phyloP scores from a whole-genome alignment of 257 asterid genomes.

The Solanum pinnatisectum region DNA sequence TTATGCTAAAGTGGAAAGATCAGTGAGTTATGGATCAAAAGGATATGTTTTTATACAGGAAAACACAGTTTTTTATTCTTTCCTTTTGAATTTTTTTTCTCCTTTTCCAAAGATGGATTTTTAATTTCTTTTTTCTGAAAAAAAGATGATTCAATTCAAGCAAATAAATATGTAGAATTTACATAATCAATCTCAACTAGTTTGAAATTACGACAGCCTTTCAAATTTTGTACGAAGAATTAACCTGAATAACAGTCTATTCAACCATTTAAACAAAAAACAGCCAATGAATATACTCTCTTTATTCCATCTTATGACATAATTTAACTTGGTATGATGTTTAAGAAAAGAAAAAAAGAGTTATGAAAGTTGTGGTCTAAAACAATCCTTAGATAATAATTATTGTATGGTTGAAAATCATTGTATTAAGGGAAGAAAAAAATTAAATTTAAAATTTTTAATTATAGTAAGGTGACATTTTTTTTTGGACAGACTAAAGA shows the following conservation, averaged over 20 bases:
- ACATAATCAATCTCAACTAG: neutral
- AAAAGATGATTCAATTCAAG: neutral
- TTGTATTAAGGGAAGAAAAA: neutral
- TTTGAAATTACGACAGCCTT: neutral
- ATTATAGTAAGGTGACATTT: neutral
- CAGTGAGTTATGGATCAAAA: neutral
- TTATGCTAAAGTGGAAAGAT: slow-evolving; percentile 9
- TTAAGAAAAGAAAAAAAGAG: neutral
- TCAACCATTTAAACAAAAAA: neutral
- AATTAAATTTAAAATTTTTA: too few species aligned
- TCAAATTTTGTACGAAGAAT: neutral
- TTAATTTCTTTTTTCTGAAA: neutral
- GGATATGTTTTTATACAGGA: neutral
- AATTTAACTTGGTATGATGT: neutral
- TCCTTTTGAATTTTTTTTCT: neutral
- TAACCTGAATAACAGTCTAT: neutral
- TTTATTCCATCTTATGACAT: neutral
- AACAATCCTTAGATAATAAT: neutral
- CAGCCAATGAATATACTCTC: neutral
- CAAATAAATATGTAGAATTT: neutral
- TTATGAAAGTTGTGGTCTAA: neutral
- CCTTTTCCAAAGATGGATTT: neutral
- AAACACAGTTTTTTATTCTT: neutral
- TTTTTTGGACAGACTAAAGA: neutral
- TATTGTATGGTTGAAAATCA: neutral